Evolutionary conservation across 768 basidiomycete genomes (phyloP).

Genomic region (Rhodocollybia butyracea): DNA sequence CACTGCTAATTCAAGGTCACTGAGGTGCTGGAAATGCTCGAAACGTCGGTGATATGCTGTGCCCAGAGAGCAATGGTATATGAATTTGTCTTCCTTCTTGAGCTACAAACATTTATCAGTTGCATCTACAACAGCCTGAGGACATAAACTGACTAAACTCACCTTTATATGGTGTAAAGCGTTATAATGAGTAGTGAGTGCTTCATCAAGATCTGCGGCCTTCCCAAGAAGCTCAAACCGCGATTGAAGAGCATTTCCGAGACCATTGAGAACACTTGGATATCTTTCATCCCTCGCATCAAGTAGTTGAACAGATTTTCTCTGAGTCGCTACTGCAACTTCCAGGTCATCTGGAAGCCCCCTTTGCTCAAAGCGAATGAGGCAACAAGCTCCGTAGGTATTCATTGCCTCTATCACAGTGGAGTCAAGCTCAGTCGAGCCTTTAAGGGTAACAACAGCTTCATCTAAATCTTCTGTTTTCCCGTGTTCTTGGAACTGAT

Average conservation of each 20-base stretch:
- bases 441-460: slow-evolving; percentile 21
- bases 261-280: slow-evolving; percentile 19
- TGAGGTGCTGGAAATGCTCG: neutral
- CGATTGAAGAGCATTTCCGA: slow-evolving; percentile 22
- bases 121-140: neutral
- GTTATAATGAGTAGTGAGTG: neutral
- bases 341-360: neutral
- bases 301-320: slow-evolving; percentile 18
- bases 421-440: slow-evolving; percentile 4
- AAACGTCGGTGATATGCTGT: neutral
- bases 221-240: slow-evolving; percentile 22
- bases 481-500: neutral
- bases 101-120: neutral
- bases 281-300: slow-evolving; percentile 8
- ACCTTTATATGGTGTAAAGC: neutral
- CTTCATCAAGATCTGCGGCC: slow-evolving; percentile 27
- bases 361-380: neutral
- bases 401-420: neutral
- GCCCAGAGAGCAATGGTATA: neutral
- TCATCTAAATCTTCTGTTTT: slow-evolving; percentile 20
- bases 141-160: neutral
- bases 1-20: neutral
- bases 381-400: neutral
- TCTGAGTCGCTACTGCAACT: neutral
- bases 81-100: neutral